Conservation (phyloP, 495 filamentous ascomycete species). For the Hypomontagnella monticulosa region DNA sequence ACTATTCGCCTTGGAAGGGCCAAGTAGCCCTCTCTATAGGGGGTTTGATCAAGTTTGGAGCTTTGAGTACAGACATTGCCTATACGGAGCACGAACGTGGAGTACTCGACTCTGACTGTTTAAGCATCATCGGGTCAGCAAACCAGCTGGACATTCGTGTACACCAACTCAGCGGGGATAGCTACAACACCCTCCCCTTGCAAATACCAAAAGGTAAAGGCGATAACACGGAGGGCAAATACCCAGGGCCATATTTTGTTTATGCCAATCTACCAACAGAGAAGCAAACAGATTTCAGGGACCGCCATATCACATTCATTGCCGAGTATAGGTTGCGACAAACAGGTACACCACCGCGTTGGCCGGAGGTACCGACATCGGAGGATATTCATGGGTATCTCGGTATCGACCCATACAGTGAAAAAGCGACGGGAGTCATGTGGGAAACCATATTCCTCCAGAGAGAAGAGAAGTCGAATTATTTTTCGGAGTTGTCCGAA, state of each 20-base stretch:
- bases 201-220: background rate
- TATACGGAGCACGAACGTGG: background rate
- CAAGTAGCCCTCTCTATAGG: constrained; percentile 19
- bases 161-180: background rate
- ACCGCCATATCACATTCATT: background rate
- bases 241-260: background rate
- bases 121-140: constrained; percentile 1
- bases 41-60: constrained; percentile 11
- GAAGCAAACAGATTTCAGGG: background rate
- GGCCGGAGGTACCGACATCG: constrained; percentile 10
- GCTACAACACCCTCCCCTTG: background rate
- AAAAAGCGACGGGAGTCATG: constrained; percentile 26
- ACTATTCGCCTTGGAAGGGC: background rate
- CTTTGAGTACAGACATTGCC: background rate
- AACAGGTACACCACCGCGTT: background rate
- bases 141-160: constrained; percentile 5
- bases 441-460: constrained; percentile 31
- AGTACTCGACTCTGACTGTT: background rate
- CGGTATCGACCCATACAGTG: constrained; percentile 10
- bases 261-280: background rate
- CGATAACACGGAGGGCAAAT: too few relatives aligned
- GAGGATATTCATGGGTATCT: constrained; percentile 16
- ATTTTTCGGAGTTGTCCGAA: constrained; percentile 23
- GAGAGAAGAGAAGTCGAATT: constrained; percentile 8
- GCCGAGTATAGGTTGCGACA: constrained; percentile 5